Evolutionary conservation across 2,329 filamentous ascomycete genomes (phyloP).

Genomic region (Aspergillus hortae): DNA sequence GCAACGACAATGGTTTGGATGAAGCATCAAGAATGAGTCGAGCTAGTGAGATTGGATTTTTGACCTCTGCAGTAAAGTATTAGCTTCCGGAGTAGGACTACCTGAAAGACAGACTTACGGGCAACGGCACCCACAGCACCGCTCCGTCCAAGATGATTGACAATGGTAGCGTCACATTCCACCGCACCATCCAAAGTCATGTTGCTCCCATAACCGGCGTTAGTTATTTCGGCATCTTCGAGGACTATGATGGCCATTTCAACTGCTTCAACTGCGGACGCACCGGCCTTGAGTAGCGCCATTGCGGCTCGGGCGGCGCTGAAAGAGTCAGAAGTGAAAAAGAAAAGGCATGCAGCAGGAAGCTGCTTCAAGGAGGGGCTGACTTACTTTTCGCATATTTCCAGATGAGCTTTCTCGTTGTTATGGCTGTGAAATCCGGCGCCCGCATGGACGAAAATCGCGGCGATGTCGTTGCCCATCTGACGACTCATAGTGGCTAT

Average conservation of each 20-base stretch:
- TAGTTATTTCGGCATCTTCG: slow-evolving; percentile 93
- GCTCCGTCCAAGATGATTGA: slow-evolving; percentile 86
- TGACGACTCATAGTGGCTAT: slow-evolving; percentile 30
- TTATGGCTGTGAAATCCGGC: slow-evolving; percentile 87
- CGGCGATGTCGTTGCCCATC: slow-evolving; percentile 53
- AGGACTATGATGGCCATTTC: slow-evolving; percentile 83
- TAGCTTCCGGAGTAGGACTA: neutral
- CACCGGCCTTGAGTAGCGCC: slow-evolving; percentile 73
- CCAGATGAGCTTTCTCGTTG: slow-evolving; percentile 80
- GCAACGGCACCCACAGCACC: slow-evolving; percentile 89
- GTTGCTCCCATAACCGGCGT: slow-evolving; percentile 94
- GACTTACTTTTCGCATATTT: slow-evolving; percentile 81
- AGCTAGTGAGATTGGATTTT: slow-evolving; percentile 86
- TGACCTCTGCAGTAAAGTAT: slow-evolving; percentile 50
- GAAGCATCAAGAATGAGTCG: slow-evolving; percentile 77
- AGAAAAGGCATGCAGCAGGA: neutral
- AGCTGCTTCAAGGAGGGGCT: neutral
- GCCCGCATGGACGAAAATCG: slow-evolving; percentile 93
- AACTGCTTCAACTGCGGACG: slow-evolving; percentile 79
- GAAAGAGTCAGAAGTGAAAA: neutral
- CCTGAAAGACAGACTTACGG: slow-evolving; percentile 55
- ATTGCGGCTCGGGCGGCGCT: slow-evolving; percentile 85
- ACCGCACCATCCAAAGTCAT: slow-evolving; percentile 84
- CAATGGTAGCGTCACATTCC: slow-evolving; percentile 90
- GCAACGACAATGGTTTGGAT: slow-evolving; percentile 71